phyloP scores from a whole-genome alignment of 83 land plant species.

The Isoetes engelmannii region DNA sequence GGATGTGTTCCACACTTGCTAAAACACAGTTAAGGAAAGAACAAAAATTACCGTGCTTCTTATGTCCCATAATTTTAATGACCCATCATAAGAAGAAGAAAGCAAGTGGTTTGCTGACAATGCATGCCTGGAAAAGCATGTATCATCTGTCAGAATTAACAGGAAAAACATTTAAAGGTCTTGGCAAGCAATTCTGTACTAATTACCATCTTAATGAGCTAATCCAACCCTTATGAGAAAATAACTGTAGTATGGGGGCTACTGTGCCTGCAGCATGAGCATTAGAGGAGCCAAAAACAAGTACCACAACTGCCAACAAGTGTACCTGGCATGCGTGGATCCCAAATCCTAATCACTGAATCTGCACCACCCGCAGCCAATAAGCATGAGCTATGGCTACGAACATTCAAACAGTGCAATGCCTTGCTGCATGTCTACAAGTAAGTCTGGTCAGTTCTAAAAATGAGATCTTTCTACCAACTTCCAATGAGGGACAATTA shows the following conservation, averaged over 20 bases:
- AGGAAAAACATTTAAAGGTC: too few species aligned
- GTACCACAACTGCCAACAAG: background rate
- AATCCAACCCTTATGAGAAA: slow-evolving; percentile 78
- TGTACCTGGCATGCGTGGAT: slow-evolving; percentile 89
- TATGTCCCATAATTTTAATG: slow-evolving; percentile 85
- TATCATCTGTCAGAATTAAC: too few species aligned
- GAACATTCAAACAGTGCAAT: slow-evolving; percentile 67
- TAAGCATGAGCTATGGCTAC: slow-evolving; percentile 71
- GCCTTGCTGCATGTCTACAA: slow-evolving; percentile 65
- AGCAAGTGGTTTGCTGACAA: slow-evolving; percentile 64
- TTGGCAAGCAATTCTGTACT: too few species aligned
- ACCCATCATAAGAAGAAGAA: slow-evolving; percentile 78
- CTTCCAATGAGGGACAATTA: background rate
- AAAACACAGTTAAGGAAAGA: slow-evolving; percentile 5
- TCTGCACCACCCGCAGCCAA: slow-evolving; percentile 88
- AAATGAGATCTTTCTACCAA: background rate
- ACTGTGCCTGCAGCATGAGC: slow-evolving; percentile 75
- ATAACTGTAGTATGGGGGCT: slow-evolving; percentile 61
- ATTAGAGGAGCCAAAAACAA: background rate
- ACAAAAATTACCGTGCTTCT: slow-evolving; percentile 53
- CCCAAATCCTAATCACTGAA: slow-evolving; percentile 73
- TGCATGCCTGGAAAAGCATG: slow-evolving; percentile 51
- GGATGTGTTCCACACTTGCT: background rate
- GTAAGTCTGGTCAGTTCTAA: too few species aligned
- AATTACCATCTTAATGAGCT: slow-evolving; percentile 69